Conservation (phyloP, 1,284 basidiomycete genomes). For the Boletus smithii region DNA sequence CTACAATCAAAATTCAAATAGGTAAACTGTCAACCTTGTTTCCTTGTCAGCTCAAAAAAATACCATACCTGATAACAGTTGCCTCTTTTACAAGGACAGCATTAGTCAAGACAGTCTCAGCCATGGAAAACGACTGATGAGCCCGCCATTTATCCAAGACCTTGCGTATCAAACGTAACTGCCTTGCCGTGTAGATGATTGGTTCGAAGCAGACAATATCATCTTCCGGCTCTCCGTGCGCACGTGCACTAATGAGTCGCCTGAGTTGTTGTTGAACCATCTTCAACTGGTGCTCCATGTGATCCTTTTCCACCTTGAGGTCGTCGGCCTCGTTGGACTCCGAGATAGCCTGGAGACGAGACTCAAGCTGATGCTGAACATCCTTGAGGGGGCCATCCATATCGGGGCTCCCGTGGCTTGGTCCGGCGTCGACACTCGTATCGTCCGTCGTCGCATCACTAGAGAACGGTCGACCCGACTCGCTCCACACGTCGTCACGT, state of each 20-base stretch:
- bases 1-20: conserved; percentile 39
- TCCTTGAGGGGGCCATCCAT: conserved; percentile 62
- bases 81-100: conserved; percentile 92
- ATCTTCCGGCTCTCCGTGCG: conserved; percentile 68
- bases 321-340: conserved; percentile 78
- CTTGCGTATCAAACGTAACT: conserved; percentile 75
- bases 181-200: conserved; percentile 75
- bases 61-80: conserved; percentile 81
- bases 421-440: conserved; percentile 71
- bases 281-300: conserved; percentile 85
- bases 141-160: conserved; percentile 84
- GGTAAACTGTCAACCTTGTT: conserved; percentile 7
- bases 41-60: conserved; percentile 3
- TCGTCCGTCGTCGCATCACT: conserved; percentile 80
- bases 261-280: conserved; percentile 82
- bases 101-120: conserved; percentile 81
- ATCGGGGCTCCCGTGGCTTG: conserved; percentile 65
- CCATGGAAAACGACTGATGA: conserved; percentile 86
- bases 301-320: conserved; percentile 82
- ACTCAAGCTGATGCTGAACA: conserved; percentile 70
- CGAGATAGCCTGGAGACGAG: conserved; percentile 68
- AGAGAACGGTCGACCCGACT: conserved; percentile 67
- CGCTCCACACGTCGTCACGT: conserved; percentile 84
- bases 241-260: conserved; percentile 74
- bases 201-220: conserved; percentile 67